Conservation (phyloP, 805 yeast species). For the Saturnispora serradocipensis region DNA sequence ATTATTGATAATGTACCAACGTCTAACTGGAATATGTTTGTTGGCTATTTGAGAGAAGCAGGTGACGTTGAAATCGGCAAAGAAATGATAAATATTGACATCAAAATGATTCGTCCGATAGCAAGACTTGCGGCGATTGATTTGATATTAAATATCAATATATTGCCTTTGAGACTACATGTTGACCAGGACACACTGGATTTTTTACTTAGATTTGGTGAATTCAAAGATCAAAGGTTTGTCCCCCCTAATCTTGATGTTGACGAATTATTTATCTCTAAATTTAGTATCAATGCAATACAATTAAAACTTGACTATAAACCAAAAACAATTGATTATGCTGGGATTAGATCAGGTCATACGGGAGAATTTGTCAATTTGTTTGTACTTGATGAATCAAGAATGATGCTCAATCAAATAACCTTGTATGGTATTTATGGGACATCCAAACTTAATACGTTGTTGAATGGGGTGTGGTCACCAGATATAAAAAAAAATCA, state of each 20-base stretch:
- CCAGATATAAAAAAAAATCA: constrained; percentile 84
- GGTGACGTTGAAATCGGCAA: constrained; percentile 65
- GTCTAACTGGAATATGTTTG: constrained; percentile 85
- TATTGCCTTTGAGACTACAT: constrained; percentile 72
- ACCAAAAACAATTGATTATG: constrained; percentile 81
- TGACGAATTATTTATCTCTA: constrained; percentile 60
- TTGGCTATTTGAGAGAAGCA: constrained; percentile 56
- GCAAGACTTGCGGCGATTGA: constrained; percentile 61
- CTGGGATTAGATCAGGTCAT: constrained; percentile 79
- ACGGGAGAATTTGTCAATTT: constrained; percentile 81
- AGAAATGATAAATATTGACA: constrained; percentile 45
- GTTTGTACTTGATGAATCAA: constrained; percentile 81
- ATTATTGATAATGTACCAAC: constrained; percentile 72
- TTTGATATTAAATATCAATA: constrained; percentile 38
- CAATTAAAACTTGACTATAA: constrained; percentile 75
- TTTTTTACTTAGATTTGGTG: constrained; percentile 69
- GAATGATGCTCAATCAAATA: constrained; percentile 51
- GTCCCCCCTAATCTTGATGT: constrained; percentile 41
- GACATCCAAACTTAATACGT: constrained; percentile 44
- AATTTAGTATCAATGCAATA: constrained; percentile 51
- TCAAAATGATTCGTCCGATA: constrained; percentile 59
- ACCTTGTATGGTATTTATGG: constrained; percentile 73
- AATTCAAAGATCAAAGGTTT: constrained; percentile 66
- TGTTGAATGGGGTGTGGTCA: constrained; percentile 67
- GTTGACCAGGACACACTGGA: constrained; percentile 93